Percentiles rank a stretch among this genome's conserved stretches.
Conservation (phyloP, 208 protist genomes). For the Plasmodiophora brassicae region DNA sequence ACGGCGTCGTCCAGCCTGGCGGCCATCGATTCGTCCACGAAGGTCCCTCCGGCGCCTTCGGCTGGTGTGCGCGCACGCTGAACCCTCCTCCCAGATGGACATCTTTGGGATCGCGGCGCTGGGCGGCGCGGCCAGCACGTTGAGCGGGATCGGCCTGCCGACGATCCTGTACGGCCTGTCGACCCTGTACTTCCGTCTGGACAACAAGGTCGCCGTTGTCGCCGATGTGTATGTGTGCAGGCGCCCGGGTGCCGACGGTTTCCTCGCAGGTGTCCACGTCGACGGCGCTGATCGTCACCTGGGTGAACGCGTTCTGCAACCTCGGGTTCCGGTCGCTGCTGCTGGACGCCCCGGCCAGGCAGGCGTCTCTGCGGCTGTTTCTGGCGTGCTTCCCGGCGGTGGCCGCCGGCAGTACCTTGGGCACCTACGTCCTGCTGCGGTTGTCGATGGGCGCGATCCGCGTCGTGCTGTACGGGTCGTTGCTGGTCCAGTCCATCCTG, state of each 20-base stretch:
- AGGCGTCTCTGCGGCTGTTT: neutral
- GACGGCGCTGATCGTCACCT: neutral
- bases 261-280: neutral
- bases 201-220: neutral
- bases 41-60: no score
- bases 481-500: neutral
- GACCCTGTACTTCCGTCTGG: neutral
- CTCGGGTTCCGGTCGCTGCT: no score
- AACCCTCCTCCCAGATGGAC: neutral
- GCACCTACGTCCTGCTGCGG: neutral
- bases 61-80: no score
- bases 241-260: neutral
- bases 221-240: no score
- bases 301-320: neutral
- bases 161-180: neutral
- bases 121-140: neutral
- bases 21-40: no score
- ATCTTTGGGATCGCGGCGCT: neutral
- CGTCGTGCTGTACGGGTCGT: neutral
- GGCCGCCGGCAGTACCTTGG: neutral
- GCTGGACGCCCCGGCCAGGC: no score
- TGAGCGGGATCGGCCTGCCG: neutral
- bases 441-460: neutral
- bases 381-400: neutral
- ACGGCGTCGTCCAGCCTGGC: no score